These are phyloP conservation scores for Mycosphaerella sp. DNA, from an alignment of 2,329 filamentous ascomycete genomes.

Conservation along the genomic window DNA sequence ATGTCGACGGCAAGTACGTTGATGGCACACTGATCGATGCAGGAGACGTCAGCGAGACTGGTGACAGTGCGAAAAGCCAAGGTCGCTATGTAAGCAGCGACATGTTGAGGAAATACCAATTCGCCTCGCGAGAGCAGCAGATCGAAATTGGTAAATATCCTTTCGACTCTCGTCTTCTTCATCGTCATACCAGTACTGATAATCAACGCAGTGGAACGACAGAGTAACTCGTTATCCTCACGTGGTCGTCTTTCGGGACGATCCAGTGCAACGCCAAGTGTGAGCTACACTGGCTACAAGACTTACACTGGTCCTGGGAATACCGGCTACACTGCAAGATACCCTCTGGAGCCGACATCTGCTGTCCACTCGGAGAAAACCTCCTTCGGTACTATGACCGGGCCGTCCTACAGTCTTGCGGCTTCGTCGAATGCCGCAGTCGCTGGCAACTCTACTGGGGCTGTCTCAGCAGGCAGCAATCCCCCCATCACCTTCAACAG, in stretches of 20 bases:
- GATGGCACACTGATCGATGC: slow-evolving; percentile 8
- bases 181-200: not conserved
- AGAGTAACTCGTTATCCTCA: slow-evolving; percentile 1
- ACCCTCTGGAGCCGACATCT: not conserved
- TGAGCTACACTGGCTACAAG: not conserved
- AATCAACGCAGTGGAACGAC: slow-evolving; percentile 4
- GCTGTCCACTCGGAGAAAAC: not conserved
- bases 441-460: not conserved
- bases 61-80: slow-evolving; percentile 6
- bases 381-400: not conserved
- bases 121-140: slow-evolving; percentile 5
- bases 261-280: not conserved
- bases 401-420: not conserved
- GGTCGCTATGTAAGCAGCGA: slow-evolving; percentile 5
- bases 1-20: slow-evolving; percentile 12
- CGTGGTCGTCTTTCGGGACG: not conserved
- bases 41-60: not conserved
- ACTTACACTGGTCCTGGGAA: not conserved
- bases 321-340: not conserved
- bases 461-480: not conserved
- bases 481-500: not conserved
- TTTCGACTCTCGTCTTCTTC: not conserved
- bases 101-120: slow-evolving; percentile 12
- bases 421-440: not conserved
- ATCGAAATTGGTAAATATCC: slow-evolving; percentile 3